Evolutionary conservation across 2,329 filamentous ascomycete species (phyloP), one percentile per base, ranked within the genome.

Genomic region (Fusarium subtropicale): DNA sequence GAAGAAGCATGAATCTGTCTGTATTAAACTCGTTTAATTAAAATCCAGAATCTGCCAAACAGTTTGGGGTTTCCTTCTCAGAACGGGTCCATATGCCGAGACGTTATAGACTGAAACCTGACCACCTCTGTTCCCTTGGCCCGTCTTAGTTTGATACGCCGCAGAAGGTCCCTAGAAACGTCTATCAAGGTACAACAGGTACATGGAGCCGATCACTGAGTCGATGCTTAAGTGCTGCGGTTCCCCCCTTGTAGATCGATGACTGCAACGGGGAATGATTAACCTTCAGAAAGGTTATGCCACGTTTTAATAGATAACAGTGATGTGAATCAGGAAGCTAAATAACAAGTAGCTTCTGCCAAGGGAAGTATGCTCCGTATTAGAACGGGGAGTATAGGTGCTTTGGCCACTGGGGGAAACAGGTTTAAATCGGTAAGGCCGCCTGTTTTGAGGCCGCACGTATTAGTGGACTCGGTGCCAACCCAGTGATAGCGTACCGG

Each of bases 31-130:
- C 26, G 18, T 39, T 41, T 51, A 39, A 51, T 50, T 50, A 18
- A 26, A 44, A 44, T 6, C 12, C n/a, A 30, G 24, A 28, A 45
- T 12, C 24, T 18, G 18, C n/a, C 4, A 34, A 48, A 33, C 16
- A 5, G 10, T 15, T 20, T 9, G 24, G 18, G 18, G 26, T 6
- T 39, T 34, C 33, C 34, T 51, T 51, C 48, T 51, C 20, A 41
- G 48, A 51, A 51, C 46, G 33, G 48, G 13, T 20, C 20, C 48
- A 39, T 51, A 51, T 44, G 15, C 60, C 46, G 56, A 61, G 26
- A 46, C 26, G 2, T 24, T 18, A 22, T 26, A 28, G 26, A 13
- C n/a, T 39, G 36, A 39, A 39, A 39, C 36, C n/a, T 7, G n/a
- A 12, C 12, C 5, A 36, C 33, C 16, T 36, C 18, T 13, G 36